Conservation (phyloP, 1,284 basidiomycete genomes). For the Hypsizygus ulmarius region DNA sequence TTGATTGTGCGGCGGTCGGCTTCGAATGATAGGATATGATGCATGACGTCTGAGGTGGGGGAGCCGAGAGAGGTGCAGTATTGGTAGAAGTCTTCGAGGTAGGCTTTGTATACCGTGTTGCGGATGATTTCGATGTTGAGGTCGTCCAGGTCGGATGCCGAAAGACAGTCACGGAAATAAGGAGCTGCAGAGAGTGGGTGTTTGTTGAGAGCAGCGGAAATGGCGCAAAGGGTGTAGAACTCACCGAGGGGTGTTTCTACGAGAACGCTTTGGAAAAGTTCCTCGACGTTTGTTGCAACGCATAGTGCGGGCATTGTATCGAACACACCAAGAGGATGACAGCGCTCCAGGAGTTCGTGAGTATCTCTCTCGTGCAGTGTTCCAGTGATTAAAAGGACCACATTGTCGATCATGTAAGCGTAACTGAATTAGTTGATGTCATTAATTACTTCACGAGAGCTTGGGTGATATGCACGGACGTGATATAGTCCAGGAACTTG, state of each 20-base stretch:
- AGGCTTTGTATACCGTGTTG: constrained; percentile 99
- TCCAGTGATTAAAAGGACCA: constrained; percentile 95
- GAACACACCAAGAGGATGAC: constrained; percentile 96
- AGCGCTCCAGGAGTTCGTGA: constrained; percentile 93
- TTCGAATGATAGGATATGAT: constrained; percentile 89
- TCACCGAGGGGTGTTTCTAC: constrained; percentile 96
- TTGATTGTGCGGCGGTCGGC: constrained; percentile 96
- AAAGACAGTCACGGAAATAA: constrained; percentile 95
- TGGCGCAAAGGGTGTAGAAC: constrained; percentile 25
- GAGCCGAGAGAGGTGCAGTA: constrained; percentile 81
- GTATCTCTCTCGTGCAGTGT: constrained; percentile 98
- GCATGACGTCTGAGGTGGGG: constrained; percentile 90
- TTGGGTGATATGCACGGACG: constrained; percentile 54
- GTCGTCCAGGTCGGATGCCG: constrained; percentile 95
- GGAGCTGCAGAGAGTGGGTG: constrained; percentile 63
- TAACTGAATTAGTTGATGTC: constrained; percentile 52
- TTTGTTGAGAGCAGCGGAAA: constrained; percentile 6
- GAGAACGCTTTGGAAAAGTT: constrained; percentile 94
- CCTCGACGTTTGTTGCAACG: constrained; percentile 98
- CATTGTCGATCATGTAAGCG: constrained; percentile 99
- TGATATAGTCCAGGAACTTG: constrained; percentile 98
- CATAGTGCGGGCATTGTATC: constrained; percentile 99
- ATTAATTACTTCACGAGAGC: constrained; percentile 1
- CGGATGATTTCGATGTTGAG: constrained; percentile 99
- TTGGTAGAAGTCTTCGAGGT: constrained; percentile 95